Percentiles rank a stretch among this genome's conserved stretches.
phyloP scores from a whole-genome alignment of 2,329 filamentous ascomycete genomes.

The Paecilomyces sp. region DNA sequence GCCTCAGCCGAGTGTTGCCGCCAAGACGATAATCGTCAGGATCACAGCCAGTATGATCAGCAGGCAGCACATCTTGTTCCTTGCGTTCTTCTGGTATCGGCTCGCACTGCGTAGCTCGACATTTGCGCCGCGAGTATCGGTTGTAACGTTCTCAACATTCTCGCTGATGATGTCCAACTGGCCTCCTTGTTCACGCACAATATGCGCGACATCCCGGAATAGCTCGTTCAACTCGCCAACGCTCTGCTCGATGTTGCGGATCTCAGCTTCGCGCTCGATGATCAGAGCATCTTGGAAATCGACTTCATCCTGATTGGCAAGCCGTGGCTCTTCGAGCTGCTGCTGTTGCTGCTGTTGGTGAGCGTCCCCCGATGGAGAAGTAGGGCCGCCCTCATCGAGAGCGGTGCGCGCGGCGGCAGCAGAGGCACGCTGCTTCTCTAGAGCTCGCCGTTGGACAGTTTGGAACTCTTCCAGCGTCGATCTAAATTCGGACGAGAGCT shows the following conservation, averaged over 20 bases:
- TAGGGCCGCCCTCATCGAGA: slow-evolving; percentile 50
- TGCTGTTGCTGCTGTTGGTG: slow-evolving; percentile 61
- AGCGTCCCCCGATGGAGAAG: slow-evolving; percentile 28
- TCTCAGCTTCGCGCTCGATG: slow-evolving; percentile 92
- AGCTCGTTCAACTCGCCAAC: slow-evolving; percentile 94
- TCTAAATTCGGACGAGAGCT: slow-evolving; percentile 89
- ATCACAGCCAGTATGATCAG: slow-evolving; percentile 84
- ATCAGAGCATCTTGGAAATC: slow-evolving; percentile 97
- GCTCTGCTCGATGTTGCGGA: slow-evolving; percentile 93
- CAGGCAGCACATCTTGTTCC: slow-evolving; percentile 90
- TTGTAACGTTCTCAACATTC: slow-evolving; percentile 76
- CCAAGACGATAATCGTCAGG: slow-evolving; percentile 79
- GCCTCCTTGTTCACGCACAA: slow-evolving; percentile 89
- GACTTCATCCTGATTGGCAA: slow-evolving; percentile 88
- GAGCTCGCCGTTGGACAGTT: slow-evolving; percentile 75
- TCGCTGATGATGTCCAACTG: slow-evolving; percentile 79
- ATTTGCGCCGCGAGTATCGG: slow-evolving; percentile 79
- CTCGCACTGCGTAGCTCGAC: slow-evolving; percentile 77
- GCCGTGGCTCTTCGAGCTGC: slow-evolving; percentile 67
- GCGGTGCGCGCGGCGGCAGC: slow-evolving; percentile 76
- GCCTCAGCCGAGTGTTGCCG: slow-evolving; percentile 65
- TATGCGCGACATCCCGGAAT: slow-evolving; percentile 96
- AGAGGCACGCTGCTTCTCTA: slow-evolving; percentile 88
- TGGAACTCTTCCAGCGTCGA: slow-evolving; percentile 86
- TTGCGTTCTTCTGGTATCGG: slow-evolving; percentile 88